Evolutionary conservation across 2,329 filamentous ascomycete species (phyloP).

Genomic region (Domatiomyces globalis): DNA sequence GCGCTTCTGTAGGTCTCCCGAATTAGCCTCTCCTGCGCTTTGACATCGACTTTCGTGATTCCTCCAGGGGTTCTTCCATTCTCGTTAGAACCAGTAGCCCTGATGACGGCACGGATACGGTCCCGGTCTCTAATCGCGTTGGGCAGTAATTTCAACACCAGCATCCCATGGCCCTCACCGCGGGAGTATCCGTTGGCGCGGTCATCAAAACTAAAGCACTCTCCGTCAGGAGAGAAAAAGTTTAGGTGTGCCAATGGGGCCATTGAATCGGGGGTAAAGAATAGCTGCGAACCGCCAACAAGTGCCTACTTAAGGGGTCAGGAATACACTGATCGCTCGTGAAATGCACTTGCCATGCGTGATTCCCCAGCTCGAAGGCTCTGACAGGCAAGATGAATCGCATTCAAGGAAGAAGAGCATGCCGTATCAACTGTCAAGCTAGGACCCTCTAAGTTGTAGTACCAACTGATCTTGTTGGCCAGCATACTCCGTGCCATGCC

Average conservation of each 20-base stretch:
- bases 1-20: no score
- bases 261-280: slow-evolving; percentile 70
- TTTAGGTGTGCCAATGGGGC: slow-evolving; percentile 42
- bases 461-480: slow-evolving; percentile 22
- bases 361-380: slow-evolving; percentile 60
- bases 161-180: slow-evolving; percentile 31
- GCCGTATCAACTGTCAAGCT: slow-evolving; percentile 64
- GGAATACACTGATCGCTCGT: no score
- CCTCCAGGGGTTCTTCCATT: no score
- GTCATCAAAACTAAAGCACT: slow-evolving; percentile 23
- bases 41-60: no score
- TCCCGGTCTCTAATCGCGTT: slow-evolving; percentile 31
- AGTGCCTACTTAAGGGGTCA: no score
- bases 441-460: slow-evolving; percentile 61
- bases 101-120: slow-evolving; percentile 31
- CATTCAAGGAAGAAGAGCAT: slow-evolving; percentile 59
- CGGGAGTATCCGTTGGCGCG: slow-evolving; percentile 33
- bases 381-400: slow-evolving; percentile 57
- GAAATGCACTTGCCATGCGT: no score
- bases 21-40: no score
- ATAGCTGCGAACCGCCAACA: slow-evolving; percentile 71
- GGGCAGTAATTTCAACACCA: slow-evolving; percentile 31
- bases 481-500: no score
- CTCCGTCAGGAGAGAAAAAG: slow-evolving; percentile 18
- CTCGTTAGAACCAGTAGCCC: no score